Base-by-base conservation (phyloP, 257 asterid species). In the Capsicum baccatum region DNA sequence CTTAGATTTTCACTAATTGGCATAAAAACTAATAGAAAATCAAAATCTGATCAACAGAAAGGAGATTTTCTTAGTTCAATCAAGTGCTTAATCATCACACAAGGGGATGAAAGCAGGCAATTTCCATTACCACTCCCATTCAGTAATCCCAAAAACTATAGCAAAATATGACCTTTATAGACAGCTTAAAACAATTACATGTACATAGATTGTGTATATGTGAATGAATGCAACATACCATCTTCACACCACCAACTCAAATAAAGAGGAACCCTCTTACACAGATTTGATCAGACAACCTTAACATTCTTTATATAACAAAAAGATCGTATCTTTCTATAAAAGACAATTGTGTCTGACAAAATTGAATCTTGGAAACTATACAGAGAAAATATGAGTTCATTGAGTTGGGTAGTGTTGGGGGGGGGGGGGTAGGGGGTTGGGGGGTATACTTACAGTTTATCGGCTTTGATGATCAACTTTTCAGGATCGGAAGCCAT, bases 391-490 rank as follows among this genome's bases (percentile, higher is more conserved):
- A 54, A 56, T 63, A 14, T 58, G 70, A 11, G 62, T 16, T 33
- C 2, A 62, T 71, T 2, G 44, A 73, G 39, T 71, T 82, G 47
- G 11, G 16, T 44, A 71, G 82, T 60, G 21, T 17, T 8, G 17
- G 15, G 16, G 15, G 6, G 10, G 13, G 19, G 64, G 52, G 26
- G 80, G 80, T 66, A 26, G 14, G 54, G 52, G 33, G 17, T 58
- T 2, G 33, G 33, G 33, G 33, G 33, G 33, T 26, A 26, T 26
- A 26, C 89, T 85, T 80, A 94, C 99, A 94, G 88, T 86, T 96
- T 96, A 89, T 96, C 99, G 69, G 99, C 99, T 88, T 94, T 96
- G 68, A 93, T 87, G 85, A 94, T 89, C 97, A 96, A 80, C 91
- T 94, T 93, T 5, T 89, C 93, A 83, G 97, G 94, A 92, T 96